Percentiles rank a stretch among this genome's conserved stretches.
phyloP scores from a whole-genome alignment of 441 rosid species.

The Gossypium aridum region DNA sequence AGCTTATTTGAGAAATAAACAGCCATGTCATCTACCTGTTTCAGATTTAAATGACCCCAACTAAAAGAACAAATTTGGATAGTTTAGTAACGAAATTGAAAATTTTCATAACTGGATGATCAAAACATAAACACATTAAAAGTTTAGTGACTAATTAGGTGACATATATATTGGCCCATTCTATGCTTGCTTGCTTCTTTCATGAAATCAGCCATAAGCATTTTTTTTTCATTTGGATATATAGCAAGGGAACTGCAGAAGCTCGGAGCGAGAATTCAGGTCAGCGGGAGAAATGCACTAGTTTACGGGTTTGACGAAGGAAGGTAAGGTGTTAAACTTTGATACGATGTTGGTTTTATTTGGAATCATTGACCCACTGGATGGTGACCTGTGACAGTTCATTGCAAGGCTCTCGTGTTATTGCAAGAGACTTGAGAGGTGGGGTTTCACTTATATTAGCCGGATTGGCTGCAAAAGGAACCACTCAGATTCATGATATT shows the following conservation, averaged over 20 bases:
- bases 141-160: too few relatives aligned
- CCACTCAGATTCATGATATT: conserved; percentile 17
- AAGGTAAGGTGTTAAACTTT: conserved; percentile 6
- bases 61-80: too few relatives aligned
- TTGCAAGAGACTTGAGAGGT: conserved; percentile 27
- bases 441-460: conserved; percentile 26
- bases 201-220: neutral
- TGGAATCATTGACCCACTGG: neutral
- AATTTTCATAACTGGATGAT: too few relatives aligned
- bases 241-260: conserved; percentile 22
- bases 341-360: neutral
- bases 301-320: conserved; percentile 16
- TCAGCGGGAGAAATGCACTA: conserved; percentile 16
- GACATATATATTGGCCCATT: neutral
- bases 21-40: too few relatives aligned
- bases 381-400: conserved; percentile 8
- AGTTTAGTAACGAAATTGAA: too few relatives aligned
- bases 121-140: too few relatives aligned
- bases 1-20: too few relatives aligned
- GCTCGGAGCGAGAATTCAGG: conserved; percentile 28
- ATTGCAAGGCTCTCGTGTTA: conserved; percentile 14
- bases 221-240: neutral
- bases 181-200: neutral
- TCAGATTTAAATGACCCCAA: too few relatives aligned
- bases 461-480: conserved; percentile 31